Conservation (phyloP, 768 basidiomycete genomes). For the Termitomyces sp. region DNA sequence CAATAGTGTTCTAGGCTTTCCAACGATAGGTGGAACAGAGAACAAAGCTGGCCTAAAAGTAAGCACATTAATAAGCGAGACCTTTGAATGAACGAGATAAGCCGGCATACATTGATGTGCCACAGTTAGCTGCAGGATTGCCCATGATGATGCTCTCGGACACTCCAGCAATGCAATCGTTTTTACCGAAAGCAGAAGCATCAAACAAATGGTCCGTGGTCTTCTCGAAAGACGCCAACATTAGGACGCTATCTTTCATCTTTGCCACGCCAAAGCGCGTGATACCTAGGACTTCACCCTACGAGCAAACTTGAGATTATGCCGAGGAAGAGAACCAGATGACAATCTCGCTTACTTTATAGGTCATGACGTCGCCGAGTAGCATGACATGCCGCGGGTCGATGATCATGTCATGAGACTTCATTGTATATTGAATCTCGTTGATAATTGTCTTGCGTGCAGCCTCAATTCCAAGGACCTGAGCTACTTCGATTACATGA, state of each 20-base stretch:
- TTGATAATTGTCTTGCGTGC: conserved; percentile 92
- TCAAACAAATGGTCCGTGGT: conserved; percentile 99
- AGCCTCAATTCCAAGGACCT: conserved; percentile 97
- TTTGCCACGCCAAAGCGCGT: conserved; percentile 98
- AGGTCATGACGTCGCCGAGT: conserved; percentile 97
- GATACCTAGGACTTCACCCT: conserved; percentile 97
- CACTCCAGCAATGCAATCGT: conserved; percentile 91
- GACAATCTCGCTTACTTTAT: conserved; percentile 56
- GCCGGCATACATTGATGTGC: conserved; percentile 78
- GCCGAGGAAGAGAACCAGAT: conserved; percentile 1
- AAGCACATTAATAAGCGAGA: conserved; percentile 1
- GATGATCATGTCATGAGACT: conserved; percentile 95
- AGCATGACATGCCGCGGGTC: conserved; percentile 99
- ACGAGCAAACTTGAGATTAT: conserved; percentile 3
- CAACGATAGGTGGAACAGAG: conserved; percentile 36
- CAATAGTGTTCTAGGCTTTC: conserved; percentile 43
- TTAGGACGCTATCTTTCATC: conserved; percentile 99
- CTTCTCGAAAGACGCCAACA: conserved; percentile 99
- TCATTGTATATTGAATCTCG: conserved; percentile 97
- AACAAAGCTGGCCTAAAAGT: conserved; percentile 42
- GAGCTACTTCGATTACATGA: conserved; percentile 92
- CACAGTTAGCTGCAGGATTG: conserved; percentile 89
- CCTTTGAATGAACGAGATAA: conserved; percentile 1
- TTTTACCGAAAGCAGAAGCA: conserved; percentile 93
- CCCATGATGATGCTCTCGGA: conserved; percentile 99